Conservation (phyloP, 768 basidiomycete species). For the Kwoniella mangroviensis region DNA sequence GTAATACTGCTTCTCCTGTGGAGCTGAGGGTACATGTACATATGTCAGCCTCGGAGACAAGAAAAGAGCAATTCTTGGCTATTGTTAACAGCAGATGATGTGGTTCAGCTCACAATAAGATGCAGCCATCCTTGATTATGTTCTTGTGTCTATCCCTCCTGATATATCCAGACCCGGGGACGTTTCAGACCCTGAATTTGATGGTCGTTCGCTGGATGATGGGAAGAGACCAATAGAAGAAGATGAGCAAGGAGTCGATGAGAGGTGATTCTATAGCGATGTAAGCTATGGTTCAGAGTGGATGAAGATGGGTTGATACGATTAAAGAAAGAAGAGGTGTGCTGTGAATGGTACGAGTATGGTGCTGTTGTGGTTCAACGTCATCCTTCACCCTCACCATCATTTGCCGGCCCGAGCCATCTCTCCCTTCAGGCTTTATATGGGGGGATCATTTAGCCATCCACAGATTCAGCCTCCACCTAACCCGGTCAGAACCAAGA, state of each 20-base stretch:
- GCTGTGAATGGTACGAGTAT: too few relatives aligned
- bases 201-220: neutral
- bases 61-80: too few relatives aligned
- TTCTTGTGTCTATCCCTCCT: neutral
- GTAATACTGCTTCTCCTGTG: constrained; percentile 55
- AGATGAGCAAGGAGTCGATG: neutral
- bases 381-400: neutral
- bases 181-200: neutral
- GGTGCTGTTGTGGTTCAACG: neutral
- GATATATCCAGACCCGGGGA: neutral
- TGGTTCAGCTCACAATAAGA: constrained; percentile 11
- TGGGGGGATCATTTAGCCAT: neutral
- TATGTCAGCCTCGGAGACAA: neutral
- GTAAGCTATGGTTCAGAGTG: too few relatives aligned
- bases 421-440: neutral
- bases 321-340: too few relatives aligned
- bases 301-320: too few relatives aligned
- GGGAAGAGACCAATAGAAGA: neutral
- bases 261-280: neutral
- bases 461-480: neutral
- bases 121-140: neutral
- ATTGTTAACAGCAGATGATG: neutral
- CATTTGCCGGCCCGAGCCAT: constrained; percentile 14
- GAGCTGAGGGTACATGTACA: constrained; percentile 28
- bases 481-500: too few relatives aligned